Base-by-base conservation (phyloP, 2,329 filamentous ascomycete species). In the Didymella sp. region DNA sequence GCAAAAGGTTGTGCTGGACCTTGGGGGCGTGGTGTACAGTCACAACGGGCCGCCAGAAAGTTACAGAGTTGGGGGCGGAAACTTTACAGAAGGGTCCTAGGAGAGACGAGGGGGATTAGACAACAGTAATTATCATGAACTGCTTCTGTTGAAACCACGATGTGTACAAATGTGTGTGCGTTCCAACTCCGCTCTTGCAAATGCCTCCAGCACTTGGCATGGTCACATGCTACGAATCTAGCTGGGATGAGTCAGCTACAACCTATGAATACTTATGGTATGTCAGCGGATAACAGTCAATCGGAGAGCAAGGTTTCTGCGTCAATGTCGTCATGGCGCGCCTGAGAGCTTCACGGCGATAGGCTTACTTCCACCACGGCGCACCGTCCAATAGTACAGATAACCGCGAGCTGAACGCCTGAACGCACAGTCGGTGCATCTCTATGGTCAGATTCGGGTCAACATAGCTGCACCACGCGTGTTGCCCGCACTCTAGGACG, bases 1-100 rank as follows among this genome's bases (percentile, higher is more conserved):
- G 53, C 71, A 75, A 60, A 76, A 73, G 67, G 64, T 75, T 2
- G 69, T 75, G n/a, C 6, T 76, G 17, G 72, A 76, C 65, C 31
- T 76, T 13, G 74, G 73, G 0, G 74, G 74, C 15, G 72, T 74
- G 12, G 59, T 56, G 38, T 59, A 63, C 24, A 70, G 66, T 51
- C 73, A 76, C 49, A 74, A 76, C 58, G 74, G 74, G 24, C 73
- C 73, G 38, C 70, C 70, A 1, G 74, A 76, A 76, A 81, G 63
- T 61, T 79, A 46, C 59, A 74, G 67, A n/a, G 60, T 73, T 38
- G 65, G 66, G 3, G 52, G 62, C 38, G 61, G 60, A 5, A 58
- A 54, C 6, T 49, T 21, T 3, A 58, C 48, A 47, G 24, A 37
- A 6, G 40, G 24, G 28, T 45, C 52, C n/a, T 57, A 46, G 25